phyloP scores from a whole-genome alignment of 1,284 basidiomycete genomes.

The Cutaneotrichosporon sp. region DNA sequence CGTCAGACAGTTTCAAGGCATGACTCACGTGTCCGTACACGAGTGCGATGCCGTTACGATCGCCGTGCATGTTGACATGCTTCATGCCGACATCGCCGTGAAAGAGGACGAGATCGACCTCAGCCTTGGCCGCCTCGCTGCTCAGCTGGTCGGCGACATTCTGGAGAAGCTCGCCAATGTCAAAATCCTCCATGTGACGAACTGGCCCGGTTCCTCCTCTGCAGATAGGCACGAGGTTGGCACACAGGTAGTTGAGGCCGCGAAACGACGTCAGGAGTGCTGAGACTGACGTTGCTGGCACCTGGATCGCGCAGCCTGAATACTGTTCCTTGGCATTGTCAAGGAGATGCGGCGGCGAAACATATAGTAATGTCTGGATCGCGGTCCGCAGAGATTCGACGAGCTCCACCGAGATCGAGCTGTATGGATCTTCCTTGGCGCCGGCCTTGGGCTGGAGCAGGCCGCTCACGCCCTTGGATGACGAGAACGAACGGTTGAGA shows the following conservation, averaged over 20 bases:
- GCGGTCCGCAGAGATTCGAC: slow-evolving; percentile 83
- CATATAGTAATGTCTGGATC: slow-evolving; percentile 81
- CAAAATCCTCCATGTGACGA: slow-evolving; percentile 53
- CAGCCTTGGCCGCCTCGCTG: slow-evolving; percentile 74
- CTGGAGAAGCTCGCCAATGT: slow-evolving; percentile 71
- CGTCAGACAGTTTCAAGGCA: too few species aligned
- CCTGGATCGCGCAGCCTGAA: slow-evolving; percentile 75
- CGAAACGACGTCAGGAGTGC: slow-evolving; percentile 85
- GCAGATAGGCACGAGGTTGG: slow-evolving; percentile 59
- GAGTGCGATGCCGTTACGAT: slow-evolving; percentile 78
- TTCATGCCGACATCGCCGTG: slow-evolving; percentile 81
- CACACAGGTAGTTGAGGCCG: slow-evolving; percentile 83
- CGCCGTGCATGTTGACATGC: slow-evolving; percentile 77
- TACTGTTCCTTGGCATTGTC: slow-evolving; percentile 89
- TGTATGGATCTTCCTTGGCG: slow-evolving; percentile 10
- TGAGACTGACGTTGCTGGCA: slow-evolving; percentile 81
- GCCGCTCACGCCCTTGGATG: slow-evolving; percentile 34
- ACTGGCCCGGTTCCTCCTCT: slow-evolving; percentile 21
- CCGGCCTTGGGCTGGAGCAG: slow-evolving; percentile 34
- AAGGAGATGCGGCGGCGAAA: slow-evolving; percentile 81
- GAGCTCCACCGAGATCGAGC: slow-evolving; percentile 62
- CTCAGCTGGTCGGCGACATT: slow-evolving; percentile 78
- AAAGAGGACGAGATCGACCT: slow-evolving; percentile 82
- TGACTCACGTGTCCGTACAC: slow-evolving; percentile 73
- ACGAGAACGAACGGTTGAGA: slow-evolving; percentile 39